Evolutionary conservation across 2,329 filamentous ascomycete species (phyloP).

Genomic region (Didymella lethalis): DNA sequence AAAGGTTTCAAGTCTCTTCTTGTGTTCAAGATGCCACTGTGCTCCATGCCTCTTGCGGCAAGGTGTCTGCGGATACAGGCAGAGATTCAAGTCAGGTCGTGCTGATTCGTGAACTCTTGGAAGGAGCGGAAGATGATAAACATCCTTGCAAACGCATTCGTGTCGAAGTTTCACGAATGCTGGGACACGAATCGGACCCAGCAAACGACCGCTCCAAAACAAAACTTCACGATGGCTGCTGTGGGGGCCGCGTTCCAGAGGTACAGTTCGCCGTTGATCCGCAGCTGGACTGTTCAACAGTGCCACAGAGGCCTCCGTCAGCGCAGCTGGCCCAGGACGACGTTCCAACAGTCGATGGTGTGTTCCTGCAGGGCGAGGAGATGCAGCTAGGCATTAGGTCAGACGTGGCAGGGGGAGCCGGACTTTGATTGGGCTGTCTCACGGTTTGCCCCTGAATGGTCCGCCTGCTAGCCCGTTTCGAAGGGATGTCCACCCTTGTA

Average conservation of each 20-base stretch:
- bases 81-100: constrained; percentile 24
- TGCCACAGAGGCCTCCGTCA: neutral
- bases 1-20: constrained; percentile 17
- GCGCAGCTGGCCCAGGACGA: constrained; percentile 15
- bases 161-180: constrained; percentile 32
- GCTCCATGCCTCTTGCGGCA: constrained; percentile 20
- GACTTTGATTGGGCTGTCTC: constrained; percentile 29
- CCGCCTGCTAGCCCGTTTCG: constrained; percentile 33
- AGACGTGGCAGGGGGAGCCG: constrained; percentile 25
- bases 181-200: constrained; percentile 18
- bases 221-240: constrained; percentile 3
- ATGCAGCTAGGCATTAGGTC: constrained; percentile 23
- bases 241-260: neutral
- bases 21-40: constrained; percentile 22
- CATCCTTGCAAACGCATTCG: constrained; percentile 30
- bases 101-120: constrained; percentile 34
- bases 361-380: constrained; percentile 32
- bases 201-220: neutral
- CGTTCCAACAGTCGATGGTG: constrained; percentile 12
- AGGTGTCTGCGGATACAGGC: constrained; percentile 20
- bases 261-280: constrained; percentile 2
- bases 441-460: constrained; percentile 35
- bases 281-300: constrained; percentile 6
- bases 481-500: constrained; percentile 36
- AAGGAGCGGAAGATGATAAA: constrained; percentile 35